Conservation (phyloP, 345 rosid genomes). For the Lenwebbia sp. region DNA sequence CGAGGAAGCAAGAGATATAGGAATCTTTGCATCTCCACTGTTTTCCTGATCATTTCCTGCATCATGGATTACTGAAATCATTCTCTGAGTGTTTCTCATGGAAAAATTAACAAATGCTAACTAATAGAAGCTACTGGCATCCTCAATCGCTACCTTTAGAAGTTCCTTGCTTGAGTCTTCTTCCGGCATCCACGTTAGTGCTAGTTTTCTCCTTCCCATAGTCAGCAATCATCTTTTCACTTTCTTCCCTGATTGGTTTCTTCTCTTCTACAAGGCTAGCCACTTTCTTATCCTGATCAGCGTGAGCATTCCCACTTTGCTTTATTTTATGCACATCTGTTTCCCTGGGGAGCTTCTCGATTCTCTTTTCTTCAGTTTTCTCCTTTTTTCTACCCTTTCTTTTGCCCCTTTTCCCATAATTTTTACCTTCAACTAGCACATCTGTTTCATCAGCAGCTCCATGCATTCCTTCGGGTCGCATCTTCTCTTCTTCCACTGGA, state of each 20-base stretch:
- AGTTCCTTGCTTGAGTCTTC: neutral
- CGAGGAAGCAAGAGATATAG: neutral
- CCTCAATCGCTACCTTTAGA: neutral
- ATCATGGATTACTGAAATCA: neutral
- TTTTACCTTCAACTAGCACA: neutral
- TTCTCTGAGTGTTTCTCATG: neutral
- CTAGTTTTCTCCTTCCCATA: neutral
- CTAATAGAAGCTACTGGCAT: neutral
- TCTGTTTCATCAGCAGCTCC: neutral
- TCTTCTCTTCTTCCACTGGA: neutral
- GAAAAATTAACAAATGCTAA: neutral
- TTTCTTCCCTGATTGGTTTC: neutral
- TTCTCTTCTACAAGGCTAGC: neutral
- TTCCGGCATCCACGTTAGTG: neutral
- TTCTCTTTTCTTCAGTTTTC: neutral
- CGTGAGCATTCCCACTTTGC: neutral
- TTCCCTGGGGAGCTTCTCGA: neutral
- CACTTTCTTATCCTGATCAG: neutral
- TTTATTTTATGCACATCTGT: neutral
- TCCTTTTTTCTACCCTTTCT: neutral
- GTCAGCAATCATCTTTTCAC: neutral
- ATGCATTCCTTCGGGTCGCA: neutral
- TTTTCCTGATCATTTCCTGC: neutral
- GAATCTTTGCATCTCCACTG: neutral
- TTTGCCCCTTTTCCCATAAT: neutral